These are phyloP conservation scores for Globisporangium camurandrum DNA, from an alignment of 352 stramenopile species.

Conservation along the genomic window DNA sequence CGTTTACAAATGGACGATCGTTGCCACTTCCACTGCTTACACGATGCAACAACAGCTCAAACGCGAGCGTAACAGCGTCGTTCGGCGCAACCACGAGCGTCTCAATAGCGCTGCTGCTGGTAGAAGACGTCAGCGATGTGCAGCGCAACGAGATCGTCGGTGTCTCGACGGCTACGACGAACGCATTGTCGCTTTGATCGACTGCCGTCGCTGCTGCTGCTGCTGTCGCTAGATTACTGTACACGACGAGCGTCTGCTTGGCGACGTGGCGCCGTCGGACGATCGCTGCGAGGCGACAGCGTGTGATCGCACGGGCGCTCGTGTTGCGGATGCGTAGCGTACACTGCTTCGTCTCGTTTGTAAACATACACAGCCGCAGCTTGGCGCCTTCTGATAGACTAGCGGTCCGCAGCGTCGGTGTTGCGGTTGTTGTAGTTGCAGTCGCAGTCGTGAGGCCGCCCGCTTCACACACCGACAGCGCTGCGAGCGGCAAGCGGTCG, in stretches of 20 bases:
- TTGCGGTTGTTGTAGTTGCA: background rate
- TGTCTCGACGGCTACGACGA: conserved; percentile 10
- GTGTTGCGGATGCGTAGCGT: conserved; percentile 44
- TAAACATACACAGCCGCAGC: conserved; percentile 52
- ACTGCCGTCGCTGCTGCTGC: background rate
- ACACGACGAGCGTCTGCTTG: conserved; percentile 32
- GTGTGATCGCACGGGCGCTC: conserved; percentile 31
- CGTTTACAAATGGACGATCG: background rate
- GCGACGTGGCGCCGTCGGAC: conserved; percentile 20
- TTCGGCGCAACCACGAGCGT: conserved; percentile 23
- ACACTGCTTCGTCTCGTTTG: conserved; percentile 52
- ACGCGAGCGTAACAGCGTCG: conserved; percentile 27
- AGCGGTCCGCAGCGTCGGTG: background rate
- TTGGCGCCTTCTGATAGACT: background rate
- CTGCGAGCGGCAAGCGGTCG: conserved; percentile 32
- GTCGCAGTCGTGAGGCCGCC: conserved; percentile 17
- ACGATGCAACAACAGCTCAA: too few relatives aligned
- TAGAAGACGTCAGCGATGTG: background rate
- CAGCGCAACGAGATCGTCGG: conserved; percentile 15
- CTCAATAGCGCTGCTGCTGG: background rate
- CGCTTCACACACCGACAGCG: conserved; percentile 40
- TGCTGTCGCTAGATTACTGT: conserved; percentile 25
- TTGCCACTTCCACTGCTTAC: too few relatives aligned
- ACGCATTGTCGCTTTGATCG: background rate
- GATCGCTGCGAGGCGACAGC: conserved; percentile 27